phyloP scores from a whole-genome alignment of 306 rosid species.

The Castanospermum australe region DNA sequence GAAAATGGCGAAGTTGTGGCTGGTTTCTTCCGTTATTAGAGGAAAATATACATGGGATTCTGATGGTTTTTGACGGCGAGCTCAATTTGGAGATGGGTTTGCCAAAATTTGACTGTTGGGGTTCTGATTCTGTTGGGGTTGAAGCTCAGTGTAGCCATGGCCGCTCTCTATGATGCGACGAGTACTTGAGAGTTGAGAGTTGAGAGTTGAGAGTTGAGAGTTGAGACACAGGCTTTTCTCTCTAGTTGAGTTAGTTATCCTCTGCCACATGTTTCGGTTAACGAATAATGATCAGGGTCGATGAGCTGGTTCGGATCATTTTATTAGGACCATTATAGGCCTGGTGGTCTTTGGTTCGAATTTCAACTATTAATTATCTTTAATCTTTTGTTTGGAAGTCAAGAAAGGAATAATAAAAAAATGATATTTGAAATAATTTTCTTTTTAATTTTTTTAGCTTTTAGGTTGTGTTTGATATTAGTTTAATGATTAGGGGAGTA shows the following conservation, averaged over 20 bases:
- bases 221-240: not conserved
- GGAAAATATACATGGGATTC: slow-evolving; percentile 30
- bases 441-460: too few relatives aligned
- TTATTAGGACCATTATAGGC: not conserved
- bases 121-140: slow-evolving; percentile 62
- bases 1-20: slow-evolving; percentile 38
- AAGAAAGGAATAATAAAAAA: too few relatives aligned
- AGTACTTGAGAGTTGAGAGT: too few relatives aligned
- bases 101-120: slow-evolving; percentile 36
- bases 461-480: too few relatives aligned
- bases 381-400: too few relatives aligned
- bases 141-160: slow-evolving; percentile 90
- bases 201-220: too few relatives aligned
- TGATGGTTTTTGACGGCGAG: slow-evolving; percentile 35
- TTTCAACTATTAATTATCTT: too few relatives aligned
- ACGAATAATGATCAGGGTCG: slow-evolving; percentile 6
- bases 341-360: too few relatives aligned
- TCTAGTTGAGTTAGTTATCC: slow-evolving; percentile 21
- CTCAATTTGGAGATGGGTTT: slow-evolving; percentile 33
- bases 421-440: too few relatives aligned
- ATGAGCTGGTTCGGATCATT: not conserved
- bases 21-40: not conserved
- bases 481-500: too few relatives aligned
- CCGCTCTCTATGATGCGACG: not conserved
- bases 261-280: slow-evolving; percentile 40